phyloP scores from a whole-genome alignment of 805 yeast genomes.

The Metschnikowia cubensis region DNA sequence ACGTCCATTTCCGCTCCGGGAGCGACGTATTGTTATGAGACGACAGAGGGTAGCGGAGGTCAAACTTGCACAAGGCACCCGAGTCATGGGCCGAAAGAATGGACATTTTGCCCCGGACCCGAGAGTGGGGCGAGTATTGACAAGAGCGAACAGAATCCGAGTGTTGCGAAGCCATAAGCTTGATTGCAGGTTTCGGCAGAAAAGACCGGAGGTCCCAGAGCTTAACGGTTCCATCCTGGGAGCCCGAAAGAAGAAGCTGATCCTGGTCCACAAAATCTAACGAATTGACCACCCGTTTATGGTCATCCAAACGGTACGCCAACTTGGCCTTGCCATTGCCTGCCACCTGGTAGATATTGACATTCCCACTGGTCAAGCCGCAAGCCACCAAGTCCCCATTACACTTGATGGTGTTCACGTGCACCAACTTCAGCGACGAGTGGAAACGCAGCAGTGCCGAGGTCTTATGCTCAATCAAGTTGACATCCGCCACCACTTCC shows the following conservation, averaged over 20 bases:
- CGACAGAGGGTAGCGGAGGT: slow-evolving; percentile 47
- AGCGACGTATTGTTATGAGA: slow-evolving; percentile 21
- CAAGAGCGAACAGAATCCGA: slow-evolving; percentile 67
- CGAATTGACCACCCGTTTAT: slow-evolving; percentile 40
- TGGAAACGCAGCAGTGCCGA: slow-evolving; percentile 12
- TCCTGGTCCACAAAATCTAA: slow-evolving; percentile 31
- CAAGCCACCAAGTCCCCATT: slow-evolving; percentile 33
- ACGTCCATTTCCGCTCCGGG: slow-evolving; percentile 76
- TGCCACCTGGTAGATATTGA: slow-evolving; percentile 29
- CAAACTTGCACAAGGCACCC: slow-evolving; percentile 85
- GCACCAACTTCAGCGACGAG: slow-evolving; percentile 24
- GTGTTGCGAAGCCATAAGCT: slow-evolving; percentile 49
- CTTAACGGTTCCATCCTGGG: slow-evolving; percentile 76
- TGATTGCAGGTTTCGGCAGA: slow-evolving; percentile 43
- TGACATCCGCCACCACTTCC: slow-evolving; percentile 31
- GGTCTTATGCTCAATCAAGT: slow-evolving; percentile 26
- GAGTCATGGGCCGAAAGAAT: slow-evolving; percentile 83
- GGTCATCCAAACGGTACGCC: slow-evolving; percentile 31
- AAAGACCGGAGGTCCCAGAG: slow-evolving; percentile 66
- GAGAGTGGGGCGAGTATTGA: slow-evolving; percentile 50
- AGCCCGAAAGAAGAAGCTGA: slow-evolving; percentile 46
- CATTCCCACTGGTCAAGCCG: slow-evolving; percentile 37
- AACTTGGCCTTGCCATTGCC: slow-evolving; percentile 32
- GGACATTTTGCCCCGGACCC: slow-evolving; percentile 34
- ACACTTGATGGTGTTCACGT: slow-evolving; percentile 38